phyloP scores from a whole-genome alignment of 257 asterid species.

The Plantago major region DNA sequence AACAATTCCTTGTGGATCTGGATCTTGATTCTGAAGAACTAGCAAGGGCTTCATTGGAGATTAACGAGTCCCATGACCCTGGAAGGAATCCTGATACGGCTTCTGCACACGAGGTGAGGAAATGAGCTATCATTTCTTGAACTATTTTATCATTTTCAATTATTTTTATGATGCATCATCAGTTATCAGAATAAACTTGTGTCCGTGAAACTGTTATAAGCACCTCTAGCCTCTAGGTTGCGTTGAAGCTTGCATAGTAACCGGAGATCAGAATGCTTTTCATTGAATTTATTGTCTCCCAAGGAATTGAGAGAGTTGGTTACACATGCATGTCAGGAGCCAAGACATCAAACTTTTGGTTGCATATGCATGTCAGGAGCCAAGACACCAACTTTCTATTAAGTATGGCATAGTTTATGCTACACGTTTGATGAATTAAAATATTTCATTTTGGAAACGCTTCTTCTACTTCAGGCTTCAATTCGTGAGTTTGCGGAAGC shows the following conservation, averaged over 20 bases:
- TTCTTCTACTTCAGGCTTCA: conserved; percentile 57
- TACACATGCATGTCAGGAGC: neutral
- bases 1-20: conserved; percentile 85
- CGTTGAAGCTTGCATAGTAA: neutral
- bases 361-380: neutral
- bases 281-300: conserved; percentile 4
- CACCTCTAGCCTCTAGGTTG: too few relatives aligned
- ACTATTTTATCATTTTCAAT: conserved; percentile 13
- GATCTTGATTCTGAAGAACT: conserved; percentile 64
- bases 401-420: neutral
- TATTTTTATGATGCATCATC: conserved; percentile 7
- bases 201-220: neutral
- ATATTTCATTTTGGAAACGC: conserved; percentile 13
- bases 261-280: neutral
- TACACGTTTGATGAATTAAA: conserved; percentile 8
- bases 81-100: conserved; percentile 37
- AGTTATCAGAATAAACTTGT: conserved; percentile 14
- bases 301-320: conserved; percentile 10
- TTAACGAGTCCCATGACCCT: conserved; percentile 36
- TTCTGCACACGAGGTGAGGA: conserved; percentile 64
- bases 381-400: conserved; percentile 2
- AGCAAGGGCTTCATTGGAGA: conserved; percentile 35
- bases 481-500: conserved; percentile 91
- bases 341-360: conserved; percentile 2
- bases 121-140: conserved; percentile 20